phyloP scores from a whole-genome alignment of 148 eudicot genomes.

The Diospyros lotus region DNA sequence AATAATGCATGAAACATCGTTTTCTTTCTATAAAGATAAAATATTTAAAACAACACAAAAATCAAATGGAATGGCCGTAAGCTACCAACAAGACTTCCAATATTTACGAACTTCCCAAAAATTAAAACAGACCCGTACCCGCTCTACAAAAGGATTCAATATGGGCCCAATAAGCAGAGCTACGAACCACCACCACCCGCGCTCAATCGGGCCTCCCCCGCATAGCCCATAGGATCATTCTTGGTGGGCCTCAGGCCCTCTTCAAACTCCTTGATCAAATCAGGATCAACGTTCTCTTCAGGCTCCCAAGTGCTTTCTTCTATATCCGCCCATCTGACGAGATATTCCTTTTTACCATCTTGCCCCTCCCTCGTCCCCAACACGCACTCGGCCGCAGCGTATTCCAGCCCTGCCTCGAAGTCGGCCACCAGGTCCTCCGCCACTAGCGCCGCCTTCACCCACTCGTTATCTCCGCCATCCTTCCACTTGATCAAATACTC shows the following conservation, averaged over 20 bases:
- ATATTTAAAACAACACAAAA: no score
- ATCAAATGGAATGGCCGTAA: no score
- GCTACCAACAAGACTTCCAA: no score
- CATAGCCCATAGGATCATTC: neutral
- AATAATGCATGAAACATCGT: no score
- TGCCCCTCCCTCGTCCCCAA: slow-evolving; percentile 47
- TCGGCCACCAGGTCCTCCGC: slow-evolving; percentile 74
- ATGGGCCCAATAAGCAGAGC: no score
- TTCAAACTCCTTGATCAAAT: slow-evolving; percentile 65
- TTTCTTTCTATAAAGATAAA: no score
- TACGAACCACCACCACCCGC: neutral
- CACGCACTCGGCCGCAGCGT: slow-evolving; percentile 66
- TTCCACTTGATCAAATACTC: slow-evolving; percentile 84
- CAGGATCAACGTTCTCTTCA: slow-evolving; percentile 75
- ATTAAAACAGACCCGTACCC: no score
- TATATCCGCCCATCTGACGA: slow-evolving; percentile 86
- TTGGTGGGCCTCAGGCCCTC: slow-evolving; percentile 14
- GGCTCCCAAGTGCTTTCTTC: slow-evolving; percentile 97
- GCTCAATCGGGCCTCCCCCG: slow-evolving; percentile 15
- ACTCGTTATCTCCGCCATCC: slow-evolving; percentile 87
- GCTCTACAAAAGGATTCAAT: no score
- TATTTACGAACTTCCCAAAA: no score
- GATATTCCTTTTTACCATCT: slow-evolving; percentile 52
- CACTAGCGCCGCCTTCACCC: slow-evolving; percentile 53
- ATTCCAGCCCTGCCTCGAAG: slow-evolving; percentile 85